phyloP scores from a whole-genome alignment of 345 rosid species.

The Mercurialis annua region DNA sequence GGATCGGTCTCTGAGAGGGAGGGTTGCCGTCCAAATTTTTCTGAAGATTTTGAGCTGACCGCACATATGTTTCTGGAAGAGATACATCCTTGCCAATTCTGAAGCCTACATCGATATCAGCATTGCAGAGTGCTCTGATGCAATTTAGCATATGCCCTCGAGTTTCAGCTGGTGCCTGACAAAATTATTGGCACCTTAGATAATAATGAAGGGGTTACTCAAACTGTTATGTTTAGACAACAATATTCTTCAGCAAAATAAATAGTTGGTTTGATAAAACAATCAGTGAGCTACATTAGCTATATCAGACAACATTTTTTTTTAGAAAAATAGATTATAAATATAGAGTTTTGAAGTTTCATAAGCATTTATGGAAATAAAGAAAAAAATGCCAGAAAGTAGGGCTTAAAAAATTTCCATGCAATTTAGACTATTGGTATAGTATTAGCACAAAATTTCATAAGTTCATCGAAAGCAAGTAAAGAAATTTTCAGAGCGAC shows the following conservation, averaged over 20 bases:
- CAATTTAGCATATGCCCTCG: conserved; percentile 59
- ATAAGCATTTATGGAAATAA: too few relatives aligned
- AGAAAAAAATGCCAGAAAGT: not conserved
- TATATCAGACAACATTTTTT: not conserved
- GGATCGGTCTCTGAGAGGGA: conserved; percentile 53
- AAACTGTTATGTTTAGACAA: not conserved
- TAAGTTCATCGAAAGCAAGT: not conserved
- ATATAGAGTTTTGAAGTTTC: too few relatives aligned
- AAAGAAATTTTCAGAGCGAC: not conserved
- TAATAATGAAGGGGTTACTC: not conserved
- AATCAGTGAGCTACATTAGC: not conserved
- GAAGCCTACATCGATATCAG: conserved; percentile 79
- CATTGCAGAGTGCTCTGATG: conserved; percentile 86
- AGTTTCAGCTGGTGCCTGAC: conserved; percentile 82
- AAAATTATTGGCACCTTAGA: conserved; percentile 16
- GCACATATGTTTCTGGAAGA: conserved; percentile 71
- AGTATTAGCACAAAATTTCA: too few relatives aligned
- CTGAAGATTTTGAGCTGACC: conserved; percentile 47
- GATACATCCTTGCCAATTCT: conserved; percentile 75
- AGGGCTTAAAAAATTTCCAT: too few relatives aligned
- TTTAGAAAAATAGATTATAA: too few relatives aligned
- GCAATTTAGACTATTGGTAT: too few relatives aligned
- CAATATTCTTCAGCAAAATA: not conserved
- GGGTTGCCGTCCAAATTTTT: conserved; percentile 66
- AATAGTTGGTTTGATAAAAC: not conserved